A percentile compares a stretch with the other conserved stretches of the same genome.
These are phyloP conservation scores for Boeremia lycopersici DNA, from an alignment of 2,329 filamentous ascomycete species.

Conservation along the genomic window DNA sequence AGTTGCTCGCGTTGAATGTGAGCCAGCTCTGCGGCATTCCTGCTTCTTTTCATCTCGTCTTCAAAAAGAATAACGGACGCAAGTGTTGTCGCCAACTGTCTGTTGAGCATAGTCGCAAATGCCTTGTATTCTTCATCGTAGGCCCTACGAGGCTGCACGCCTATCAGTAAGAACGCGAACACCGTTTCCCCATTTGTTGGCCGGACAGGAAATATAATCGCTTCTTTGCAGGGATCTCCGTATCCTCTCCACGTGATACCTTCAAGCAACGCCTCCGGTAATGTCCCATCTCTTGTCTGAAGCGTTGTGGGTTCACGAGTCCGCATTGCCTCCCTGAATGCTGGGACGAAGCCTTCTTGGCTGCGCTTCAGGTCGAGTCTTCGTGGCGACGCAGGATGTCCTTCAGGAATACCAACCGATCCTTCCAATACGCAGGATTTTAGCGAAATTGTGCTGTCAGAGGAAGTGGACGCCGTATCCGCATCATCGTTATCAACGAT, in stretches of 20 bases:
- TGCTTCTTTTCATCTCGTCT: conserved; percentile 39
- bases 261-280: conserved; percentile 35
- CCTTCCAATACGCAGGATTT: conserved; percentile 43
- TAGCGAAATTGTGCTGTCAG: conserved; percentile 33
- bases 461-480: conserved; percentile 32
- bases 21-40: conserved; percentile 34
- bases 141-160: conserved; percentile 41
- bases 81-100: conserved; percentile 41
- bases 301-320: conserved; percentile 38
- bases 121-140: conserved; percentile 43
- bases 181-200: conserved; percentile 39
- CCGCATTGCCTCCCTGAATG: conserved; percentile 42
- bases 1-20: conserved; percentile 38
- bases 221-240: conserved; percentile 41
- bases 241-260: conserved; percentile 42
- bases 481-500: conserved; percentile 36
- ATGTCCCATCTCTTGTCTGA: conserved; percentile 31
- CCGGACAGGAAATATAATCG: conserved; percentile 41
- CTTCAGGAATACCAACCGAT: conserved; percentile 39
- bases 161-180: conserved; percentile 40
- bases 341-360: conserved; percentile 40
- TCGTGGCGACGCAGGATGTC: conserved; percentile 35
- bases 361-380: conserved; percentile 36
- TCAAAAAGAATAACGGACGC: conserved; percentile 43
- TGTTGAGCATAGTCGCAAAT: conserved; percentile 40